A percentile compares a stretch with the other conserved stretches of the same genome.
Evolutionary conservation across 441 rosid genomes (phyloP).

Genomic region (Macaranga tanarius): DNA sequence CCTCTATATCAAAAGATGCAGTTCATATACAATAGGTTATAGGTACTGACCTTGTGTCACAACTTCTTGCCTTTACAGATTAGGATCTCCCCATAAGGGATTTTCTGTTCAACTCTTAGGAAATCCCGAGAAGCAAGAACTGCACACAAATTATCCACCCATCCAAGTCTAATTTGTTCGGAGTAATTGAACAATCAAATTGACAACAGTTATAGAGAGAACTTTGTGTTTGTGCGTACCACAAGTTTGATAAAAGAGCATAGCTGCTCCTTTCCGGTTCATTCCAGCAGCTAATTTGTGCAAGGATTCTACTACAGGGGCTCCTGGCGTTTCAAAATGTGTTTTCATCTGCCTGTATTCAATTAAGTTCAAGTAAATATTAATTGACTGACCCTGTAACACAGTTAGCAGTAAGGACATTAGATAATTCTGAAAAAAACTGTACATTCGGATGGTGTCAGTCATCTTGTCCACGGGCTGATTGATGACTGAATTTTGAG

Average conservation of each 20-base stretch:
- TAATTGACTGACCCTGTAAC: not conserved
- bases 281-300: conserved; percentile 64
- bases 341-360: conserved; percentile 69
- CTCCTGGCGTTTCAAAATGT: conserved; percentile 79
- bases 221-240: conserved; percentile 38
- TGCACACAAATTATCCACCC: conserved; percentile 31
- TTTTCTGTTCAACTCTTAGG: conserved; percentile 55
- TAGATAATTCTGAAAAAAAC: conserved; percentile 2
- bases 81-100: conserved; percentile 70
- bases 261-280: conserved; percentile 71
- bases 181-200: not conserved
- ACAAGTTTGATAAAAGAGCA: conserved; percentile 79
- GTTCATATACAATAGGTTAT: not conserved
- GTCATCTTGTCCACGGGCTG: conserved; percentile 62
- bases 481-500: conserved; percentile 41
- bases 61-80: conserved; percentile 67
- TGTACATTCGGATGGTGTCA: conserved; percentile 61
- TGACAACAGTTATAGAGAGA: not conserved
- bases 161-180: conserved; percentile 7
- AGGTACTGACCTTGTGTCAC: conserved; percentile 32
- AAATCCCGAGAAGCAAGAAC: conserved; percentile 64
- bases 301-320: conserved; percentile 62
- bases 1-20: no score
- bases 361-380: not conserved
- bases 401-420: not conserved